Conservation (phyloP, 1,139 yeast genomes). For the Kodamaea fungicola region DNA sequence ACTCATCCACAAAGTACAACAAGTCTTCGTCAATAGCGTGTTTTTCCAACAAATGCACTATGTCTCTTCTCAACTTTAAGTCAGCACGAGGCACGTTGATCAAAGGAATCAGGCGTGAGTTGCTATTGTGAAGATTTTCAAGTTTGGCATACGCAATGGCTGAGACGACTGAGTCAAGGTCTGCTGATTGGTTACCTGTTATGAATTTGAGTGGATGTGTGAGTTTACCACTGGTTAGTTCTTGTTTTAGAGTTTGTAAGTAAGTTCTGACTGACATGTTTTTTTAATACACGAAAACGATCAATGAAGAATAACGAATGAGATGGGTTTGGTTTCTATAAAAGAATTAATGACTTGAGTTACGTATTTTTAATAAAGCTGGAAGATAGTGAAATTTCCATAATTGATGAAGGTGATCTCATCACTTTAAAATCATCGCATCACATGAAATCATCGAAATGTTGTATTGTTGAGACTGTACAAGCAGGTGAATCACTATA, state of each 20-base stretch:
- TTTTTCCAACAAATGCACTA: constrained; percentile 49
- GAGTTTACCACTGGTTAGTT: constrained; percentile 13
- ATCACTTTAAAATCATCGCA: too few species aligned
- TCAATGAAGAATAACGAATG: too few species aligned
- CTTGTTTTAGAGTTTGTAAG: constrained; percentile 18
- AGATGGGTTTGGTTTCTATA: too few species aligned
- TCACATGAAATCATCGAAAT: too few species aligned
- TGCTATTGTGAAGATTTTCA: constrained; percentile 22
- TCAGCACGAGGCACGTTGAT: constrained; percentile 70
- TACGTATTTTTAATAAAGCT: too few species aligned
- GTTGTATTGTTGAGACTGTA: too few species aligned
- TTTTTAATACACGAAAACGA: too few species aligned
- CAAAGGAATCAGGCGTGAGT: constrained; percentile 51
- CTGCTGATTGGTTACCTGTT: constrained; percentile 82
- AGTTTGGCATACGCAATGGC: constrained; percentile 72
- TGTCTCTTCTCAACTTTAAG: constrained; percentile 67
- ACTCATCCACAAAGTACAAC: constrained; percentile 68
- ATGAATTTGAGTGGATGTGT: constrained; percentile 43
- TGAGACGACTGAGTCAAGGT: constrained; percentile 80
- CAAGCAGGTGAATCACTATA: too few species aligned
- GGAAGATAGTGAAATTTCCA: too few species aligned
- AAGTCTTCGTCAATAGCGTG: constrained; percentile 46
- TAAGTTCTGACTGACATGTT: constrained; percentile 12
- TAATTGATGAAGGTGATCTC: too few species aligned
- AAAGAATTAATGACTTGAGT: too few species aligned